These are phyloP conservation scores for Malania oleifera DNA, from an alignment of 164 flowering plant species.

Conservation along the genomic window DNA sequence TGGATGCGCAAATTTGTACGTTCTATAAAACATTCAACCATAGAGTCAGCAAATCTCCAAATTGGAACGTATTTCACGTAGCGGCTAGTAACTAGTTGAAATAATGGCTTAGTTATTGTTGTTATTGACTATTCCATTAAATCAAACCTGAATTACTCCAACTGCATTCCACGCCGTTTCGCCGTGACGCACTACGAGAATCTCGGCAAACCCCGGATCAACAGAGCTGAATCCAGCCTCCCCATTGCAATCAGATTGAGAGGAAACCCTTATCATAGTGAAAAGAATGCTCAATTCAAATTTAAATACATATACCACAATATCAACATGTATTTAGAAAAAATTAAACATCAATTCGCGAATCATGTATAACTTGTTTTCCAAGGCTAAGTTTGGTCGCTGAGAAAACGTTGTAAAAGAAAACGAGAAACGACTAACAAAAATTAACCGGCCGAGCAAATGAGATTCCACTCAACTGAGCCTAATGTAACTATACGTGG, in stretches of 20 bases:
- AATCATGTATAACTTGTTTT: not conserved
- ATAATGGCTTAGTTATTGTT: too few species aligned
- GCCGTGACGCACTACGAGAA: slow-evolving; percentile 84
- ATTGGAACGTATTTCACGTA: too few species aligned
- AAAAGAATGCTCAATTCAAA: not conserved
- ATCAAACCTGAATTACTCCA: slow-evolving; percentile 66
- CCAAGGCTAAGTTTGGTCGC: not conserved
- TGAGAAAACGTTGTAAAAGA: not conserved
- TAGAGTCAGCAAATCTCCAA: too few species aligned
- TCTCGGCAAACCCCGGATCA: slow-evolving; percentile 45
- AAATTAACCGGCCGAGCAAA: too few species aligned
- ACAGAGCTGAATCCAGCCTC: slow-evolving; percentile 17
- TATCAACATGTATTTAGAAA: too few species aligned
- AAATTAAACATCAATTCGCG: not conserved
- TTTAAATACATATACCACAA: too few species aligned
- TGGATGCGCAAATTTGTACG: too few species aligned
- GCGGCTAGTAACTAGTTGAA: too few species aligned
- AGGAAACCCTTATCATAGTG: slow-evolving; percentile 3
- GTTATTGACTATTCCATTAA: too few species aligned
- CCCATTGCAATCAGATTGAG: slow-evolving; percentile 7
- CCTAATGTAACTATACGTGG: too few species aligned
- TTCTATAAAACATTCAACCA: too few species aligned
- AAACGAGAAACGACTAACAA: not conserved
- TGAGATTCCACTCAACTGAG: too few species aligned
- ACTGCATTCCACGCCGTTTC: slow-evolving; percentile 84